Evolutionary conservation across 768 basidiomycete species (phyloP).

Genomic region (Cubamyces lactineus): DNA sequence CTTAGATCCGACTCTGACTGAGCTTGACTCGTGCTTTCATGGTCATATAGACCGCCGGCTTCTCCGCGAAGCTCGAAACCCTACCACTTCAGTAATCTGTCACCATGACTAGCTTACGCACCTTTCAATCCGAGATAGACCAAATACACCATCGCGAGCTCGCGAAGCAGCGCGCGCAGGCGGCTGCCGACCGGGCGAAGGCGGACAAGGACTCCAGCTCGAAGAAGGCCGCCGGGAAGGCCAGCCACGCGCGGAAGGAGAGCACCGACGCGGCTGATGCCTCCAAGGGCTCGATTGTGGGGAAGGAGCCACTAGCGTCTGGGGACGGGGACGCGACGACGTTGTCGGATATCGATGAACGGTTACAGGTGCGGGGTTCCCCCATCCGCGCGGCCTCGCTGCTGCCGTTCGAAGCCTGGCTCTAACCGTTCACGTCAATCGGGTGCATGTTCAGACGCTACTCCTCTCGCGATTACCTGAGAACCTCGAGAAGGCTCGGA

Average conservation of each 20-base stretch:
- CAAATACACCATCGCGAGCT: conserved; percentile 72
- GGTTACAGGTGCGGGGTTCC: conserved; percentile 49
- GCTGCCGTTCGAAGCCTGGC: not conserved
- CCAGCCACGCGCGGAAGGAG: conserved; percentile 24
- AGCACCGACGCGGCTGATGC: conserved; percentile 11
- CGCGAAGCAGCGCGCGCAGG: conserved; percentile 58
- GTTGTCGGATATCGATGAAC: conserved; percentile 52
- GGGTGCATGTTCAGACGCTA: conserved; percentile 40
- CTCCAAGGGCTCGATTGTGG: conserved; percentile 2
- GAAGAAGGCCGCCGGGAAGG: conserved; percentile 47
- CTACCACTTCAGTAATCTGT: not conserved
- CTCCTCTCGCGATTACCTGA: conserved; percentile 46
- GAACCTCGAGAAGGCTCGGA: conserved; percentile 60
- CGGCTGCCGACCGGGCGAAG: conserved; percentile 34
- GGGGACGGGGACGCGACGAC: conserved; percentile 14
- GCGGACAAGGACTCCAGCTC: conserved; percentile 26
- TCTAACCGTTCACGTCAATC: not conserved
- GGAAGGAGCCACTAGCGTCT: conserved; percentile 20
- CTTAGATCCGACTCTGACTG: conserved; percentile 21
- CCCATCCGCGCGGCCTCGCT: not conserved
- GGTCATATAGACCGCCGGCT: conserved; percentile 14
- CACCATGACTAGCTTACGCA: conserved; percentile 57
- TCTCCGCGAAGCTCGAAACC: not conserved
- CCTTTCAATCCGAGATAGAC: conserved; percentile 78
- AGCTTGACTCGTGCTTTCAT: conserved; percentile 22